Conservation (phyloP, 257 asterid genomes). For the Solanum clarkiae region DNA sequence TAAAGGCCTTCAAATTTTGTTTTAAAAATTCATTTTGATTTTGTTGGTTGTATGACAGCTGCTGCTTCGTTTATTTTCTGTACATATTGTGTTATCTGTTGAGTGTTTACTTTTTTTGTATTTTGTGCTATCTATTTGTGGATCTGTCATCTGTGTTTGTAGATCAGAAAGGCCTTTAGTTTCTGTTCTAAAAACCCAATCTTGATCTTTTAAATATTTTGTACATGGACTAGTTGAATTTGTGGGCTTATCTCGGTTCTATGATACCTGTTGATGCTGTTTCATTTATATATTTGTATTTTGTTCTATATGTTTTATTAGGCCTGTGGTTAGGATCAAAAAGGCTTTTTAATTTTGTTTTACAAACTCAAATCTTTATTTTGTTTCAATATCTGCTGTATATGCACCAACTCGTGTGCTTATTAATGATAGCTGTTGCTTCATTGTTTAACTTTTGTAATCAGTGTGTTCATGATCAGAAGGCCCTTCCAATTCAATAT, state of each 20-base stretch:
- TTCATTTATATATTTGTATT: not conserved
- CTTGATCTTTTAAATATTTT: not conserved
- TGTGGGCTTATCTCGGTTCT: not conserved
- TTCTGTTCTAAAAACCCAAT: not conserved
- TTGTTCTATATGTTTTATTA: not conserved
- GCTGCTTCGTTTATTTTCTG: not conserved
- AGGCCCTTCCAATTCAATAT: not conserved
- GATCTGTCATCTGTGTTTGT: not conserved
- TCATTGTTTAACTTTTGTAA: not conserved
- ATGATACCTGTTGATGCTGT: not conserved
- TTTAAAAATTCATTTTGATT: not conserved
- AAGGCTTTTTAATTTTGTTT: not conserved
- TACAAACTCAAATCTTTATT: not conserved
- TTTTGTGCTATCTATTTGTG: not conserved
- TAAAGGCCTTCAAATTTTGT: not conserved
- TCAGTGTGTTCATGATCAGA: not conserved
- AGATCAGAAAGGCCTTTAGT: not conserved
- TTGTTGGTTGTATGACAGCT: not conserved
- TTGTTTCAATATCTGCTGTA: not conserved
- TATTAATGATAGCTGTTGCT: not conserved
- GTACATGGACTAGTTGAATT: not conserved
- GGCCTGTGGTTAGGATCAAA: not conserved
- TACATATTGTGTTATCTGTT: not conserved
- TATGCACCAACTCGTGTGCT: not conserved
- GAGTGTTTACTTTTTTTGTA: not conserved